These are phyloP conservation scores for Mycena floridula DNA, from an alignment of 768 basidiomycete genomes.

Conservation along the genomic window DNA sequence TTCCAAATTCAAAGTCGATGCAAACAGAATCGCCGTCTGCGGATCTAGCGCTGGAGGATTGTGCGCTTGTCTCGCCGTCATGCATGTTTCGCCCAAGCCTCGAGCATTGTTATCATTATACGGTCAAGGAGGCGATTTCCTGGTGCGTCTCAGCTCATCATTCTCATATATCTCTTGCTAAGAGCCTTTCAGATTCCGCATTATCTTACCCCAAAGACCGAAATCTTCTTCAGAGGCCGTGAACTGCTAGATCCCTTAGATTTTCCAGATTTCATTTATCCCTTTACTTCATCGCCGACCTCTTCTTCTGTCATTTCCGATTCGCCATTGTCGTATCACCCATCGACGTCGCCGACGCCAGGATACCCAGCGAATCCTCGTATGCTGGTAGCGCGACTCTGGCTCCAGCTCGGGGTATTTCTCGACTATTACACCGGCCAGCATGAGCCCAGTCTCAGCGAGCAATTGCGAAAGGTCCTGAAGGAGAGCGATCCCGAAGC, in stretches of 20 bases:
- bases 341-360: conserved; percentile 35
- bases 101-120: conserved; percentile 53
- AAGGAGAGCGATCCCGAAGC: conserved; percentile 2
- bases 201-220: conserved; percentile 40
- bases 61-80: conserved; percentile 57
- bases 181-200: conserved; percentile 35
- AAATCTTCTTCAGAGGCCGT: conserved; percentile 47
- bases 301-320: conserved; percentile 23
- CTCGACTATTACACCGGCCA: conserved; percentile 55
- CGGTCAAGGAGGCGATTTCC: conserved; percentile 56
- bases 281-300: conserved; percentile 17
- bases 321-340: conserved; percentile 42
- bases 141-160: conserved; percentile 25
- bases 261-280: conserved; percentile 43
- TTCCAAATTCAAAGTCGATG: conserved; percentile 17
- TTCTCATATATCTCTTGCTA: not conserved
- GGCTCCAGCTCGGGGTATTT: conserved; percentile 50
- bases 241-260: conserved; percentile 45
- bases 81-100: conserved; percentile 47
- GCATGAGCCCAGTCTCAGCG: conserved; percentile 42
- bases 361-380: conserved; percentile 59
- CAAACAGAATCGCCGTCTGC: conserved; percentile 39
- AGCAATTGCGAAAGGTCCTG: conserved; percentile 24
- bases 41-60: conserved; percentile 59
- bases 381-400: conserved; percentile 51